phyloP scores from a whole-genome alignment of 805 yeast genomes.

The Myxozyma kluyveri region DNA sequence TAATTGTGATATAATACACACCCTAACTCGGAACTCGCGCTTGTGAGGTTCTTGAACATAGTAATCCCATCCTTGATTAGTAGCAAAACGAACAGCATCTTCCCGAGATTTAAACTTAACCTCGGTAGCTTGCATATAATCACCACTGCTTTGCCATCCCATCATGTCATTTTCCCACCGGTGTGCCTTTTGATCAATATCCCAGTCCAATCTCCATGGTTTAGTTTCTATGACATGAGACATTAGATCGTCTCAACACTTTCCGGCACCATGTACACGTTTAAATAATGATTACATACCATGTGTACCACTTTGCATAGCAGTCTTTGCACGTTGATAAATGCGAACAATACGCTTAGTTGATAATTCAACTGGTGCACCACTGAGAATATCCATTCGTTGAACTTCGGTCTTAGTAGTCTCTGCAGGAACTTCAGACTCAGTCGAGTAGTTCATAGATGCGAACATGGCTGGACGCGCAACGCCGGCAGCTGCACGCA shows the following conservation, averaged over 20 bases:
- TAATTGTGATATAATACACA: constrained; percentile 47
- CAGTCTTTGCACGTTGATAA: constrained; percentile 71
- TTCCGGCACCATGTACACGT: not conserved
- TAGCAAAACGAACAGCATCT: constrained; percentile 73
- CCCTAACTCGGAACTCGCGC: constrained; percentile 71
- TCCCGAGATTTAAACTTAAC: constrained; percentile 72
- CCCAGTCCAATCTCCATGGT: constrained; percentile 82
- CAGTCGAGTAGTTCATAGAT: constrained; percentile 15
- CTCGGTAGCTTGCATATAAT: constrained; percentile 74
- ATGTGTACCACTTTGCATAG: constrained; percentile 68
- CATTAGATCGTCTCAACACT: not conserved
- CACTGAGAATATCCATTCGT: constrained; percentile 60
- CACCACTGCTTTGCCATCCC: constrained; percentile 78
- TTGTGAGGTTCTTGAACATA: constrained; percentile 77
- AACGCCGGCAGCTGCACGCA: too few species aligned
- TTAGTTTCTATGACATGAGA: constrained; percentile 33
- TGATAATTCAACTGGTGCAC: constrained; percentile 68
- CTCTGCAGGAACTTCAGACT: constrained; percentile 8
- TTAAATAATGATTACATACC: constrained; percentile 27
- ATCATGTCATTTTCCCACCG: constrained; percentile 88
- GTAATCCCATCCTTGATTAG: constrained; percentile 78
- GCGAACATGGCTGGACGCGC: not conserved
- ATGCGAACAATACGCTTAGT: constrained; percentile 70
- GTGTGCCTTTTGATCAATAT: constrained; percentile 68
- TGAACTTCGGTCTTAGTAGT: constrained; percentile 16